These are phyloP conservation scores for Misopates orontium DNA, from an alignment of 257 asterid species.

Conservation along the genomic window DNA sequence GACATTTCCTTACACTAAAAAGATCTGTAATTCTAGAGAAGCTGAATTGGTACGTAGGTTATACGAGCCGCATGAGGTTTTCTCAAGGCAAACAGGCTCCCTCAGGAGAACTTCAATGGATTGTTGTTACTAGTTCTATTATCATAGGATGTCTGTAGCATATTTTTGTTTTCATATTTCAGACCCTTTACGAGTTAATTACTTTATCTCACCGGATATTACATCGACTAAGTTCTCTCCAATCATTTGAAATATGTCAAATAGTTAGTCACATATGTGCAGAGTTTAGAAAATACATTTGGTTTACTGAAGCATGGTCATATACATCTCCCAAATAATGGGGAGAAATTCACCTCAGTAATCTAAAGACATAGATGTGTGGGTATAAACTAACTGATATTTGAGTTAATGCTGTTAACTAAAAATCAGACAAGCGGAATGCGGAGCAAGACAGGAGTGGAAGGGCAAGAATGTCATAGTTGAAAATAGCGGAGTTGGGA, in stretches of 20 bases:
- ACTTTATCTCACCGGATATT: background rate
- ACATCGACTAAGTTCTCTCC: background rate
- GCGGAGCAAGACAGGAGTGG: no score
- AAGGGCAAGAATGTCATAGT: no score
- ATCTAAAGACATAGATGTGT: background rate
- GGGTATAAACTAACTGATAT: background rate
- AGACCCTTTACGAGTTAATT: background rate
- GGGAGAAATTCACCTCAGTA: background rate
- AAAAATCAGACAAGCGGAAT: no score
- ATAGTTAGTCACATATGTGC: background rate
- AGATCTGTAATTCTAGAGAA: conserved; percentile 2
- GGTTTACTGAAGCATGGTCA: background rate
- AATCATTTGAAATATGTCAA: conserved; percentile 8
- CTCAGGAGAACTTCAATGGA: background rate
- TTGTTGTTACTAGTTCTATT: conserved; percentile 4
- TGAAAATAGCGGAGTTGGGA: no score
- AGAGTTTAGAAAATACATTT: background rate
- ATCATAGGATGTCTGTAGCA: conserved; percentile 17
- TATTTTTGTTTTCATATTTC: conserved; percentile 1
- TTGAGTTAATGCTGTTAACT: no score
- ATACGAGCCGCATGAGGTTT: no score
- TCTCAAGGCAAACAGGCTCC: background rate
- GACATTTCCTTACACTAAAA: background rate
- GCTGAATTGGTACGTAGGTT: conserved; percentile 6
- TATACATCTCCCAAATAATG: background rate